Conservation (phyloP, 441 rosid genomes). For the Populus hybrid region DNA sequence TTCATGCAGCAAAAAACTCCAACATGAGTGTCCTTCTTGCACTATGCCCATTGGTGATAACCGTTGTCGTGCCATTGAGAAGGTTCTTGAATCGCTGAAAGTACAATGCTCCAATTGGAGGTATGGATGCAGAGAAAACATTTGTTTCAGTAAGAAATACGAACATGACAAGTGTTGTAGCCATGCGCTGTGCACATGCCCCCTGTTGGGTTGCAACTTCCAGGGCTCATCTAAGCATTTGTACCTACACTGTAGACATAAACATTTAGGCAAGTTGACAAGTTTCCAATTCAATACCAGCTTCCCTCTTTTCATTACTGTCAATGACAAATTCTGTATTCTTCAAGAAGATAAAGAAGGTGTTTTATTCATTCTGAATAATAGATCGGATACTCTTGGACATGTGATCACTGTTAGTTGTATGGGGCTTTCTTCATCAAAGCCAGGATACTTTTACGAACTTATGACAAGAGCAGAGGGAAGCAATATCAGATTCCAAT, state of each 20-base stretch:
- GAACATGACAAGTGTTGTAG: slow-evolving; percentile 47
- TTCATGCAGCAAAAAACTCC: slow-evolving; percentile 50
- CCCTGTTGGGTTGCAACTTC: slow-evolving; percentile 36
- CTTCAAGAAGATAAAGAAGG: slow-evolving; percentile 38
- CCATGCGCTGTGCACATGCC: slow-evolving; percentile 53
- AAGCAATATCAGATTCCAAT: slow-evolving; percentile 25
- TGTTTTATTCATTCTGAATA: slow-evolving; percentile 31
- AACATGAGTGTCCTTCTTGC: slow-evolving; percentile 55
- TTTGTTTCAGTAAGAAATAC: slow-evolving; percentile 31
- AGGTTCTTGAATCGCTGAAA: slow-evolving; percentile 52
- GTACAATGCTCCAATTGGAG: slow-evolving; percentile 39
- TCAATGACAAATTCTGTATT: slow-evolving; percentile 11
- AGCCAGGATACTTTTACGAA: slow-evolving; percentile 16
- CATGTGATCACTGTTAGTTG: slow-evolving; percentile 26
- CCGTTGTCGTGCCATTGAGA: slow-evolving; percentile 75
- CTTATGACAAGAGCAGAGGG: slow-evolving; percentile 21
- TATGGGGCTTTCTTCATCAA: slow-evolving; percentile 23
- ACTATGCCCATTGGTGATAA: slow-evolving; percentile 58
- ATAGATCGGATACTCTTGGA: slow-evolving; percentile 20
- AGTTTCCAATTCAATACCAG: slow-evolving; percentile 16
- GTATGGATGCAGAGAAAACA: slow-evolving; percentile 47
- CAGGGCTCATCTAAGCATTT: slow-evolving; percentile 39
- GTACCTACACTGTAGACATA: slow-evolving; percentile 30
- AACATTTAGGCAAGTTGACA: slow-evolving; percentile 25
- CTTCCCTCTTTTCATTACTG: slow-evolving; percentile 18